Base-by-base conservation (phyloP, 768 basidiomycete species). In the Hericium erinaceus region DNA sequence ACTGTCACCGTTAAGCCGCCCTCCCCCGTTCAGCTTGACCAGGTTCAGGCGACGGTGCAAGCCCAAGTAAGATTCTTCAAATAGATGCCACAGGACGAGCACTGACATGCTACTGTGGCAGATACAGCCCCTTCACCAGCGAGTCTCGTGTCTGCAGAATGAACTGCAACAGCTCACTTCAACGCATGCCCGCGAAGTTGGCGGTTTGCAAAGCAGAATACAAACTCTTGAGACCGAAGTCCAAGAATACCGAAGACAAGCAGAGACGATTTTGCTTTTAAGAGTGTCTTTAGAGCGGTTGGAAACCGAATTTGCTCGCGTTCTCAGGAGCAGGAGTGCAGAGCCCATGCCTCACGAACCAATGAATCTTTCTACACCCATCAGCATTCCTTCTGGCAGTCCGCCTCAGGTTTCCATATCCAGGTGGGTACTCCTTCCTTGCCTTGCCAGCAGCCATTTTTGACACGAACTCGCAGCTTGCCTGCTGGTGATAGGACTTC, bases 121-220 rank as follows among this genome's bases (percentile, higher is more conserved):
- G 62, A 46, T 59, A 18, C 60, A 41, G 11, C 54, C 62, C 15
- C 39, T 63, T 26, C 60, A 63, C 26, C 52, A 48, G 15, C 59
- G 55, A 5, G 54, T 63, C 28, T 26, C 58, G 41, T 57, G 56
- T 15, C 53, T 63, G 39, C 60, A 62, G 39, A 37, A n/a, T 15
- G 61, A 63, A 46, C 55, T 63, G 9, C 60, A 62, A 26, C 55
- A 59, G 54, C 60, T 57, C 38, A 52, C 57, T 39, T 49, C 58
- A 11, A 28, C 52, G 10, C 62, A 63, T 52, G 24, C 55, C 38
- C 51, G 39, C 28, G 61, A 63, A 57, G 22, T 63, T 24, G 48
- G 38, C 15, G 56, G 37, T 16, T 20, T 63, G 24, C 60, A 64
- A 18, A 59, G 56, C 13, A 58, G 44, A 38, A 28, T 64, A 8